Evolutionary conservation across 2,329 filamentous ascomycete genomes (phyloP), one percentile per base, ranked within the genome.

Genomic region (Trichoderma sp.): DNA sequence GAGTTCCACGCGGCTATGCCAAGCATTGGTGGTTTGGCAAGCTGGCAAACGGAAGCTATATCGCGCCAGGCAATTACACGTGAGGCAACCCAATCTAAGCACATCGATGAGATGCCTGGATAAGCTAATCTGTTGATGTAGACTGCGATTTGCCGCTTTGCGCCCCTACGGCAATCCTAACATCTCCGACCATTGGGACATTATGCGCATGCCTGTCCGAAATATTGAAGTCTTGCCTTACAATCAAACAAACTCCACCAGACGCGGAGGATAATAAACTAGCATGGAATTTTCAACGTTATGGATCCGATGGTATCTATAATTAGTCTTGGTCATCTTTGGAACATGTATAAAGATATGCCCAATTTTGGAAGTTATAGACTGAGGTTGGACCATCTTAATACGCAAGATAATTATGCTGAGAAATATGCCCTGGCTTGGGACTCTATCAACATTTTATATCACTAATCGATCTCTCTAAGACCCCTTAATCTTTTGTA

Each of bases 21-120:
- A 74, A 74, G 39, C 79, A 78, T 56, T 81, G 78, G 76, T 82
- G 80, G 80, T 79, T 82, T 19, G 80, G 80, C 4, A 78, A 78
- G 65, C 74, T 82, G 17, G 78, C 80, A 13, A 80, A 82, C 64
- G 80, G 80, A 5, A 77, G 79, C 8, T 76, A 76, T 45, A 81
- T 82, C 52, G 70, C 73, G 3, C 78, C 79, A 2, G 80, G 80
- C 2, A 78, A 78, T 42, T 82, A 82, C 66, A 80, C 76, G 80
- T 81, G 45, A 74, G 76, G 1, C 13, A 10, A 32, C 5, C 5
- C 22, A 3, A n/a, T 52, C 32, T 12, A 52, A 12, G 19, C 15
- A 13, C 13, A 1, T 4, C 7, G 5, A 15, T 32, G 15, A 34
- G 9, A 50, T n/a, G 34, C 5, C 1, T 27, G 22, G 6, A 17